Evolutionary conservation across 768 basidiomycete genomes (phyloP).

Genomic region (Russula sp.): DNA sequence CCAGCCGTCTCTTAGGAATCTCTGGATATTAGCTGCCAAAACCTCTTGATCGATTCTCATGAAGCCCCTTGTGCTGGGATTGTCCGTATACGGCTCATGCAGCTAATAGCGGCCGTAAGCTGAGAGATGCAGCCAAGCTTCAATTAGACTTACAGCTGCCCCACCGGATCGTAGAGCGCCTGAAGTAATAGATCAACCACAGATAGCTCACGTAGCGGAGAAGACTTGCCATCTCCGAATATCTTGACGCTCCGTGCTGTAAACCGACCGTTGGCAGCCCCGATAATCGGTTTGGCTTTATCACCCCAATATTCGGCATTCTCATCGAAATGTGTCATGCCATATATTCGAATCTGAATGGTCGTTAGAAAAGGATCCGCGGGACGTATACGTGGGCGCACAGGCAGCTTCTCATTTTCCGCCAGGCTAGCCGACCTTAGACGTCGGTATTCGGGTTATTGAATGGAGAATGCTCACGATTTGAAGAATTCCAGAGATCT

Average conservation of each 20-base stretch:
- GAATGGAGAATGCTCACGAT: slow-evolving; percentile 37
- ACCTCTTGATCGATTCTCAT: slow-evolving; percentile 64
- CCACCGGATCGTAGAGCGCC: slow-evolving; percentile 87
- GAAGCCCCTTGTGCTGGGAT: slow-evolving; percentile 68
- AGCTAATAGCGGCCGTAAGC: slow-evolving; percentile 40
- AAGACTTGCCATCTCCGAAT: slow-evolving; percentile 57
- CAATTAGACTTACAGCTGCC: slow-evolving; percentile 55
- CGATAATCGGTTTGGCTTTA: slow-evolving; percentile 46
- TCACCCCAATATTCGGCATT: slow-evolving; percentile 71
- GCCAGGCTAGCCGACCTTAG: slow-evolving; percentile 48
- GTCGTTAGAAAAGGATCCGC: neutral
- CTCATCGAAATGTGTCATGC: slow-evolving; percentile 69
- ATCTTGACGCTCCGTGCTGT: slow-evolving; percentile 74
- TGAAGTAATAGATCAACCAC: slow-evolving; percentile 27
- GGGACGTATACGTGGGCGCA: slow-evolving; percentile 27
- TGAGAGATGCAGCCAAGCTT: neutral
- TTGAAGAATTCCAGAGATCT: slow-evolving; percentile 69
- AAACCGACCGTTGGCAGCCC: slow-evolving; percentile 55
- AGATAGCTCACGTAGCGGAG: neutral
- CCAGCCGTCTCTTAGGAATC: slow-evolving; percentile 77
- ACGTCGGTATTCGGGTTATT: slow-evolving; percentile 6
- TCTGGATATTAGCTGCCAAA: slow-evolving; percentile 56
- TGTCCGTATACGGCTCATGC: slow-evolving; percentile 76
- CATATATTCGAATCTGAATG: slow-evolving; percentile 67
- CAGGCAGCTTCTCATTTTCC: slow-evolving; percentile 52